These are phyloP conservation scores for Suillus plorans DNA, from an alignment of 768 basidiomycete genomes.

Conservation along the genomic window DNA sequence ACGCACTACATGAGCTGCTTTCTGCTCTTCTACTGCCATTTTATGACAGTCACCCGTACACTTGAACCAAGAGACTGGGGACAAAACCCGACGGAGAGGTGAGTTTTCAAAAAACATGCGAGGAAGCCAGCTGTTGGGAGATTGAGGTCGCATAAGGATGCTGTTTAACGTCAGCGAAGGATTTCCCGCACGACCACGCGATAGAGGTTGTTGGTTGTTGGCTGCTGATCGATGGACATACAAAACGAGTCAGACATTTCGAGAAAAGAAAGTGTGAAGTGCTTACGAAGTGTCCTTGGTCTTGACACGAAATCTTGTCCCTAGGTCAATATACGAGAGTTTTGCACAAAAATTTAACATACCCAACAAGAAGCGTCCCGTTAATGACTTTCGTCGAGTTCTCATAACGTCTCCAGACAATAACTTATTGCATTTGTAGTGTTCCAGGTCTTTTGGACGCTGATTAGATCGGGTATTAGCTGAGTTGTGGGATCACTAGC, in stretches of 20 bases:
- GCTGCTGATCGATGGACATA: not conserved
- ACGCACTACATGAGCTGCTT: conserved; percentile 26
- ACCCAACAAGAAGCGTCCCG: not conserved
- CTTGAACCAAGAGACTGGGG: conserved; percentile 15
- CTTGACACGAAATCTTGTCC: not conserved
- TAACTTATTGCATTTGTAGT: conserved; percentile 24
- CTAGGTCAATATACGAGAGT: not conserved
- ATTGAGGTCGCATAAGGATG: conserved; percentile 1
- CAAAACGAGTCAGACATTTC: not conserved
- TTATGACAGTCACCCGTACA: conserved; percentile 21
- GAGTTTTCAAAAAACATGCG: conserved; percentile 19
- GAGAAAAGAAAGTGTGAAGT: not conserved
- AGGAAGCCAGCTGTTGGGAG: conserved; percentile 3
- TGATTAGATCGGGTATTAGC: not conserved
- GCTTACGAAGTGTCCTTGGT: not conserved
- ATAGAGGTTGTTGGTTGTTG: not conserved
- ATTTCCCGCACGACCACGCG: not conserved
- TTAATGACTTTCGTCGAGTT: not conserved
- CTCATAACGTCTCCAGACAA: not conserved
- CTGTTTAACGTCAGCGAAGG: conserved; percentile 1
- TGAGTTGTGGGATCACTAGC: not conserved
- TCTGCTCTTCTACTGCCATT: conserved; percentile 1
- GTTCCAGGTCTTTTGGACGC: conserved; percentile 24
- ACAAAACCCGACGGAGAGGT: conserved; percentile 19
- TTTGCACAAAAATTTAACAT: not conserved